phyloP scores from a whole-genome alignment of 2,329 filamentous ascomycete species.

The Neocucurbitaria cava region DNA sequence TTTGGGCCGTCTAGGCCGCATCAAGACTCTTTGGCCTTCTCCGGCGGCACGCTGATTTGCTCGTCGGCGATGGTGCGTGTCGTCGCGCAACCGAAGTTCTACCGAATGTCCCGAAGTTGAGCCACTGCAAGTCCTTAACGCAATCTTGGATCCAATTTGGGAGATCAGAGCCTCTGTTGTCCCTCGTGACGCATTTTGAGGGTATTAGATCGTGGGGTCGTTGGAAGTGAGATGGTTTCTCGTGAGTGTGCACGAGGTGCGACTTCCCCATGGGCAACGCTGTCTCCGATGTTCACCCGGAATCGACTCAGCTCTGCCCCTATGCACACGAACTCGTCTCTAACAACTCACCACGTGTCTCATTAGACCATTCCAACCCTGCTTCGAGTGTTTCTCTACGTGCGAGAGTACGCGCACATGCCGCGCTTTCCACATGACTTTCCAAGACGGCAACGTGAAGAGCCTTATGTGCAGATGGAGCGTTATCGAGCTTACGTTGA shows the following conservation, averaged over 20 bases:
- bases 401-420: neutral
- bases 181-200: neutral
- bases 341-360: neutral
- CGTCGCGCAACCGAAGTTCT: neutral
- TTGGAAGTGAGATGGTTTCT: neutral
- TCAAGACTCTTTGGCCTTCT: neutral
- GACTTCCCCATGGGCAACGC: neutral
- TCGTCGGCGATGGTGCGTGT: neutral
- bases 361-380: neutral
- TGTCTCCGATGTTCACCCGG: no score
- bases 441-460: neutral
- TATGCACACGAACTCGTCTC: neutral
- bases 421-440: neutral
- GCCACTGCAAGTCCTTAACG: neutral
- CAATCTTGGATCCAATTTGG: neutral
- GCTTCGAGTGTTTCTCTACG: neutral
- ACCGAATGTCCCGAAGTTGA: neutral
- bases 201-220: neutral
- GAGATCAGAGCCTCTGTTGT: conserved; percentile 6
- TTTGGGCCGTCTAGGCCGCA: neutral
- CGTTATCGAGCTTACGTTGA: neutral
- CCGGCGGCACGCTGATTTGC: neutral
- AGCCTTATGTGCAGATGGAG: neutral
- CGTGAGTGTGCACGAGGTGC: no score
- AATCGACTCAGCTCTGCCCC: no score